Evolutionary conservation across 306 rosid genomes (phyloP), one percentile per base, ranked within the genome.

Genomic region (Datisca glomerata): DNA sequence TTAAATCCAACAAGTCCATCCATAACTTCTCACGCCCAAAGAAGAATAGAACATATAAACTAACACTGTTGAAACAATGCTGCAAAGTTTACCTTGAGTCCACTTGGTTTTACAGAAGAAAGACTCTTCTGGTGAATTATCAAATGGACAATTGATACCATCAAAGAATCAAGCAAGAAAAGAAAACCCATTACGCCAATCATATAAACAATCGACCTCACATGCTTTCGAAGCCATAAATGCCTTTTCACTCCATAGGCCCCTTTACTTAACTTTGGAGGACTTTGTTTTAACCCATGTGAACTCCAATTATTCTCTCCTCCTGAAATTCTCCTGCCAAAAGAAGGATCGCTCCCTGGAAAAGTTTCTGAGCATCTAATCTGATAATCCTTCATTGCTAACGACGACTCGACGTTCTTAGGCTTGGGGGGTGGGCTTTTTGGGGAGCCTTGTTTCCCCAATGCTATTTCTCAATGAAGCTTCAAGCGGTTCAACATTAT

Each of bases 121-220:
- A 57, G 22, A 55, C 28, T 42, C 13, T 60, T 68, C 65, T 63
- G 80, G 61, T 36, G 51, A 50, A 47, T 58, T 49, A 62, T 41
- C 14, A 60, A 59, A 75, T 83, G 75, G 41, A 71, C 80, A 63
- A 71, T 40, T 2, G 79, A 76, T 10, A 87, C 68, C 66, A 80
- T 31, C 10, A 79, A 57, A 52, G 85, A 79, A 68, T 79, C 97
- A 57, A 87, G 72, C 52, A 79, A 61, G 64, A 79, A 69, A 50
- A 87, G 63, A 43, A 74, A 72, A 47, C 57, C 68, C 71, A 87
- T 67, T 58, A 87, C 68, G 21, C 59, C 71, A 55, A 79, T 55
- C 68, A 77, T 60, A 53, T 74, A 45, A 52, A 43, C 63, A 55
- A 83, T 65, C 16, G 80, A 59, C 41, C 61, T 80, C 38, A 76